Evolutionary conservation across 2,329 filamentous ascomycete genomes (phyloP), one percentile per base, ranked within the genome.

Genomic region (Calonectria pseudoturangicola): DNA sequence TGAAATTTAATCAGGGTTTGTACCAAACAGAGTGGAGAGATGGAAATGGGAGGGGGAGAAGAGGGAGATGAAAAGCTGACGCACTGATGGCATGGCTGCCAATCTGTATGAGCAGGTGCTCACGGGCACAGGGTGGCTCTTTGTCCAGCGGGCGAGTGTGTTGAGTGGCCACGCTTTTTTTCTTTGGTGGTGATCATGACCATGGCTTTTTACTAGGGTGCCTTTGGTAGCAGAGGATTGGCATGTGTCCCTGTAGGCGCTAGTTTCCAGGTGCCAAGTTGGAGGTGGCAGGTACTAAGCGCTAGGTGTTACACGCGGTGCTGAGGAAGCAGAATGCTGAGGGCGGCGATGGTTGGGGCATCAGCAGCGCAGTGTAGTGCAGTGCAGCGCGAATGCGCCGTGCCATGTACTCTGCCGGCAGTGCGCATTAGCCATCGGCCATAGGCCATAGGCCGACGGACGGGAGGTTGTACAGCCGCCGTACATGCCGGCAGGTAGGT

Each of bases 261-360:
- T 54, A 64, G 67, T 56, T 58, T 63, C 58, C 39, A 56, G 51
- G 68, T 71, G 68, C 63, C 68, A 70, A 66, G 68, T 70, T 70
- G 39, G 28, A 30, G 39, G 50, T 66, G 58, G 58, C 43, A 56
- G 58, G 47, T 70, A 30, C 67, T 64, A 64, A 63, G 33, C 36
- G 36, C 47, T 54, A 43, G 30, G 62, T 60, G 68, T 48, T 67
- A 71, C 69, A 66, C 69, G 36, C 54, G 25, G 69, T 70, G 13
- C 15, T 12, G 21, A n/a, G 45, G 13, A 48, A 9, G 45, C 45
- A 48, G 45, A 48, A 60, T 30, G 47, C 25, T n/a, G 39, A 25
- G 39, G 60, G 18, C 36, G 48, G 18, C 47, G 13, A 43, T 43
- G 56, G 16, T 33, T 16, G 41, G 66, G 50, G 33, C 47, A 12